Evolutionary conservation across 2,329 filamentous ascomycete species (phyloP), one percentile per base, ranked within the genome.

Genomic region (Torrubiella hemipterigena): DNA sequence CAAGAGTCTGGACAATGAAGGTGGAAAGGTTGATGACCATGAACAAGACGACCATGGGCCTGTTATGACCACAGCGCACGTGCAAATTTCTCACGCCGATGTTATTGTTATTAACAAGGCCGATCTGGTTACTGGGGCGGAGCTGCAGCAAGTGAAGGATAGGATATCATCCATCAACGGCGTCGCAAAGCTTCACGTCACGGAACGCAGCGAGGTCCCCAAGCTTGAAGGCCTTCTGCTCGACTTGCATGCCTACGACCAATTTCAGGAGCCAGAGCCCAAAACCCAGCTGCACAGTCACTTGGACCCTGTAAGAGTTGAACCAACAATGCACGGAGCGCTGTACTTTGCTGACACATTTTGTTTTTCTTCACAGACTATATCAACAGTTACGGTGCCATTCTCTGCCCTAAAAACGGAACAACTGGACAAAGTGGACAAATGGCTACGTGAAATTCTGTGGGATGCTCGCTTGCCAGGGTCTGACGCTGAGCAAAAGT

Each of bases 21-120:
- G 65, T 1, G 67, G 64, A 12, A 64, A 72, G 35, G 58, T 70
- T 13, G 58, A 66, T 12, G 61, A 65, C 2, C 59, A 72, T 15
- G 63, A 72, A 15, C 54, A 63, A 38, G 58, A 74, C 17, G 52
- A 62, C 26, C 59, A 67, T 29, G 77, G 79, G 0, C 77, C 81
- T 1, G 58, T 86, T 7, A 72, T 95, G 55, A 95, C 89, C 1
- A 94, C 84, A 3, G 91, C 91, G 1, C 91, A 98, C 54, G 69
- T 96, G 29, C 91, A 98, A 48, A 93, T 98, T 37, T 95, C 86
- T 2, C 89, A 98, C 47, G 91, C 91, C 6, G 91, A 98, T 56
- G 85, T 96, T 7, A 72, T 98, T 27, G 74, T 98, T 23, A 73
- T 98, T 44, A 98, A 98, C 60, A 98, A 98, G 55, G 68, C 78